Conservation (phyloP, 257 asterid genomes). For the Fraxinus americana region DNA sequence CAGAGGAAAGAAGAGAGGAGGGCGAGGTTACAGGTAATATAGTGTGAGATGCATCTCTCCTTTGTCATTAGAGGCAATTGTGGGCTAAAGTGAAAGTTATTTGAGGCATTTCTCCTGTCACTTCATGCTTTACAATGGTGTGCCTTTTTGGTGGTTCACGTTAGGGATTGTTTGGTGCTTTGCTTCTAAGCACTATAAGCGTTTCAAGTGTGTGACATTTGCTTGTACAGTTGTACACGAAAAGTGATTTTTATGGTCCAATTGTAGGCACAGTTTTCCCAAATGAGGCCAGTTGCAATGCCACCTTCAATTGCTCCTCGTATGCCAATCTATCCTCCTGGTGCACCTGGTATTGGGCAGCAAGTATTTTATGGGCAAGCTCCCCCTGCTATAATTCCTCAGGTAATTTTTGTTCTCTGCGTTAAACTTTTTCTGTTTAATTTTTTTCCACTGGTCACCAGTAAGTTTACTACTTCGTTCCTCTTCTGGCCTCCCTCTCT, state of each 20-base stretch:
- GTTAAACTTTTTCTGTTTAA: neutral
- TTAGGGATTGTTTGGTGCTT: neutral
- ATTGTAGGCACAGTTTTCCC: slow-evolving; percentile 73
- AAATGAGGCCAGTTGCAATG: slow-evolving; percentile 73
- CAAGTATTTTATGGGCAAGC: slow-evolving; percentile 83
- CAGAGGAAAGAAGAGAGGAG: slow-evolving; percentile 63
- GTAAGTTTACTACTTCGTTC: neutral
- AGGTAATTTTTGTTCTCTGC: slow-evolving; percentile 39
- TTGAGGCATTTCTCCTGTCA: neutral
- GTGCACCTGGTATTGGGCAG: slow-evolving; percentile 80
- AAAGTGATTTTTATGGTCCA: neutral
- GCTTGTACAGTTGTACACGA: neutral
- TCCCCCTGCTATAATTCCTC: slow-evolving; percentile 78
- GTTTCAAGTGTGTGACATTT: neutral
- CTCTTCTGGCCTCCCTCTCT: neutral
- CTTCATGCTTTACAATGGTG: neutral
- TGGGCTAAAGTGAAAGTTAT: neutral
- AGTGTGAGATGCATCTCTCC: neutral
- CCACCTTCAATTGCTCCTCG: slow-evolving; percentile 72
- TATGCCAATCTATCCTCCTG: slow-evolving; percentile 82
- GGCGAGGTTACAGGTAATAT: slow-evolving; percentile 53
- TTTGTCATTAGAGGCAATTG: neutral
- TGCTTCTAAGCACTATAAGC: neutral
- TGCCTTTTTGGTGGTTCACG: neutral
- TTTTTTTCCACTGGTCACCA: too few relatives aligned